These are phyloP conservation scores for Paramecium biaurelia DNA, from an alignment of 73 alveolate genomes.

Conservation along the genomic window DNA sequence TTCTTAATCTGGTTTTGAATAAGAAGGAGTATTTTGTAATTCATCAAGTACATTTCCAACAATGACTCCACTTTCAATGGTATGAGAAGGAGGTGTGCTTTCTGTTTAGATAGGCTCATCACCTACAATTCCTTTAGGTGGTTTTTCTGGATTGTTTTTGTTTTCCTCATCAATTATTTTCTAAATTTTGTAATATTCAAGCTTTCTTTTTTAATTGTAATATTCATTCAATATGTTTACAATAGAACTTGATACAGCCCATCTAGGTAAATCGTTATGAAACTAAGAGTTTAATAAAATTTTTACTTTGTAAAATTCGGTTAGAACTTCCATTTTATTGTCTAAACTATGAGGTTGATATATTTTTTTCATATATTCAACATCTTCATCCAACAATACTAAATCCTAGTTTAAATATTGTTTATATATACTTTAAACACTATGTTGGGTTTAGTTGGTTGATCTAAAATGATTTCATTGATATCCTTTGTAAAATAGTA, in stretches of 20 bases:
- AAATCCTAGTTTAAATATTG: background rate
- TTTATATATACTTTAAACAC: background rate
- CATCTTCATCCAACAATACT: constrained; percentile 51
- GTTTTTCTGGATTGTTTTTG: constrained; percentile 54
- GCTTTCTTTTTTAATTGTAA: constrained; percentile 48
- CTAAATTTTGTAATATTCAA: constrained; percentile 55
- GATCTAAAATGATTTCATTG: constrained; percentile 59
- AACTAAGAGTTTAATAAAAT: background rate
- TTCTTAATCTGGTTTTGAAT: background rate
- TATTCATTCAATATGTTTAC: constrained; percentile 54
- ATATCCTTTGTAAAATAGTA: constrained; percentile 63
- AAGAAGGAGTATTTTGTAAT: background rate
- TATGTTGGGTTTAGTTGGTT: constrained; percentile 46
- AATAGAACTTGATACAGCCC: constrained; percentile 37
- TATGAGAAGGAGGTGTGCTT: background rate
- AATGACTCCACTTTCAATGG: background rate
- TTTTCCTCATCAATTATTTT: constrained; percentile 56
- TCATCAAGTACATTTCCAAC: constrained; percentile 40
- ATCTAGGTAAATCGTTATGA: constrained; percentile 62
- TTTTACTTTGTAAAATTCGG: constrained; percentile 56
- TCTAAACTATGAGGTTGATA: constrained; percentile 6
- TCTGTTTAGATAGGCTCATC: constrained; percentile 25
- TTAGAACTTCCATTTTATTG: constrained; percentile 34
- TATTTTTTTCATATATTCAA: constrained; percentile 48
- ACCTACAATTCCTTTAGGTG: constrained; percentile 62